Conservation (phyloP, 768 basidiomycete genomes). For the Suillus clintonianus region DNA sequence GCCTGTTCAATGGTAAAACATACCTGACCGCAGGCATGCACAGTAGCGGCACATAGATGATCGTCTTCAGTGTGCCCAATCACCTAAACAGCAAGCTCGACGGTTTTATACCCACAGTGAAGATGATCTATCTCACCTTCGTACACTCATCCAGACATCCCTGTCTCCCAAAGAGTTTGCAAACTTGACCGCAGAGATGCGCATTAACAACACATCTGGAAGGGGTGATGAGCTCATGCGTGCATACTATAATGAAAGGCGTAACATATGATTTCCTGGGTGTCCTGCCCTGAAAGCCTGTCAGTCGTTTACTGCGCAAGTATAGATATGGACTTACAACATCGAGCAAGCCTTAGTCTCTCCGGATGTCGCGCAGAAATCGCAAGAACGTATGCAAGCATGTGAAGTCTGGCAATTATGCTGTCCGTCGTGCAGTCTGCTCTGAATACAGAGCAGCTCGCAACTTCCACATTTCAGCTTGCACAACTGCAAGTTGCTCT, state of each 20-base stretch:
- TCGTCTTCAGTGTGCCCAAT: constrained; percentile 48
- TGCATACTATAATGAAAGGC: constrained; percentile 13
- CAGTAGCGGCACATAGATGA: constrained; percentile 53
- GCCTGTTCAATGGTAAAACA: background rate
- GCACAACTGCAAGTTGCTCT: background rate
- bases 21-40: constrained; percentile 60
- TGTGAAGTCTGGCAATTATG: background rate
- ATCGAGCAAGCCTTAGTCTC: constrained; percentile 43
- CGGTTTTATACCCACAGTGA: background rate
- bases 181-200: constrained; percentile 57
- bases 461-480: background rate
- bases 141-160: constrained; percentile 58
- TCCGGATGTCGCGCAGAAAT: constrained; percentile 28
- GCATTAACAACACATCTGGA: constrained; percentile 50
- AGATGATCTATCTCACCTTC: constrained; percentile 37
- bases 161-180: constrained; percentile 43
- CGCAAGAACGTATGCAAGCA: background rate
- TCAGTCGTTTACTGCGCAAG: background rate
- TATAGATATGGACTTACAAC: constrained; percentile 37
- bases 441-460: background rate
- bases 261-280: constrained; percentile 55
- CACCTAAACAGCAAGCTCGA: constrained; percentile 33
- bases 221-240: background rate
- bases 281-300: constrained; percentile 54
- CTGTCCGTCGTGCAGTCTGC: background rate